A percentile compares a stretch with the other conserved stretches of the same genome.
phyloP scores from a whole-genome alignment of 2,329 filamentous ascomycete species.

The Fusarium nematophilum region DNA sequence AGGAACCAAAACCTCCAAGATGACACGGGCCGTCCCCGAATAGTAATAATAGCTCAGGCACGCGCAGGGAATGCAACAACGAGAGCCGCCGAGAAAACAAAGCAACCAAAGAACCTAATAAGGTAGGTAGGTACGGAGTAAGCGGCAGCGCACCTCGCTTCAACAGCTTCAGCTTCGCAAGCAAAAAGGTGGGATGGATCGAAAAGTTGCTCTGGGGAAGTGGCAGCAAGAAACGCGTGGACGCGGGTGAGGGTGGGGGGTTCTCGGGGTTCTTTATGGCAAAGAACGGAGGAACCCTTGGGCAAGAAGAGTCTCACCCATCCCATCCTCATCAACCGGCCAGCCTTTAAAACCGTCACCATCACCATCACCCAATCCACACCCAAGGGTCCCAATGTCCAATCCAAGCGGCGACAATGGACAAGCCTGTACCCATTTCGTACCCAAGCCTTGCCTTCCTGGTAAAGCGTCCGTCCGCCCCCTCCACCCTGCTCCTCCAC shows the following conservation, averaged over 20 bases:
- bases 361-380: conserved; percentile 23
- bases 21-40: conserved; percentile 22
- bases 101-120: conserved; percentile 21
- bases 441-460: conserved; percentile 30
- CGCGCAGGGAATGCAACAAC: conserved; percentile 23
- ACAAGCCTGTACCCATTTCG: conserved; percentile 35
- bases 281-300: conserved; percentile 23
- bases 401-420: conserved; percentile 15
- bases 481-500: conserved; percentile 34
- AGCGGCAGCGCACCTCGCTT: no score
- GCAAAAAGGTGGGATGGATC: conserved; percentile 34
- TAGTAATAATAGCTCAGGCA: conserved; percentile 21
- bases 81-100: conserved; percentile 13
- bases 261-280: conserved; percentile 33
- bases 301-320: conserved; percentile 13
- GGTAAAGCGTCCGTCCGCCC: conserved; percentile 37
- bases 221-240: conserved; percentile 21
- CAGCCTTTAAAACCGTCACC: conserved; percentile 11
- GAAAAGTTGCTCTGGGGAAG: conserved; percentile 34
- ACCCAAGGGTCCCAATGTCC: conserved; percentile 11
- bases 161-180: neutral
- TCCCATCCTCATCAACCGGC: conserved; percentile 2
- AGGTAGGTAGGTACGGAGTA: no score
- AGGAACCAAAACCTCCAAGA: conserved; percentile 16
- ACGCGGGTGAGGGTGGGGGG: conserved; percentile 37